phyloP scores from a whole-genome alignment of 164 flowering plant genomes.

The Protea cynaroides region DNA sequence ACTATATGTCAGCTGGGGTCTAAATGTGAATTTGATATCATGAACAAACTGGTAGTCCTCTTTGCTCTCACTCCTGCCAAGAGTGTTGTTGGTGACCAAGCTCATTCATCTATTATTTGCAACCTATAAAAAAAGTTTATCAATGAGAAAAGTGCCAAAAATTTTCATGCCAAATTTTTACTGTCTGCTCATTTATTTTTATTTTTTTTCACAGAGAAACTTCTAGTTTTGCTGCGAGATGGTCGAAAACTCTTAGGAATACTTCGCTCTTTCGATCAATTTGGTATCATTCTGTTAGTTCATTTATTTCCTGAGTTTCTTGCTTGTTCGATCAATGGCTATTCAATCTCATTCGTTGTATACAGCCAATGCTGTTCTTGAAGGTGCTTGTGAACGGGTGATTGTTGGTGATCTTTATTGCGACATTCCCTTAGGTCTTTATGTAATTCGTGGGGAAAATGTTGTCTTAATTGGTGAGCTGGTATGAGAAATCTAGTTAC shows the following conservation, averaged over 20 bases:
- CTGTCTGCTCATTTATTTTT: conserved; percentile 7
- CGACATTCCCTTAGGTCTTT: conserved; percentile 44
- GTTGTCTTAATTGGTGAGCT: conserved; percentile 53
- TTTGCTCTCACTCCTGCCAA: too few relatives aligned
- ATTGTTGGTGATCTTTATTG: conserved; percentile 48
- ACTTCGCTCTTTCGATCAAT: conserved; percentile 92
- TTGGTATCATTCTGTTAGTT: conserved; percentile 38
- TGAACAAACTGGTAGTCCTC: too few relatives aligned
- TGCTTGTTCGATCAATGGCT: background rate
- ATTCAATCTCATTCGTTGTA: background rate
- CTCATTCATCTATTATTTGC: background rate
- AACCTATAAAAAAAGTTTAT: background rate
- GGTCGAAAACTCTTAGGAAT: conserved; percentile 73
- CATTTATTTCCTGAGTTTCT: background rate
- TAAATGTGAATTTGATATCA: too few relatives aligned
- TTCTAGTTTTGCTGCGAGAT: conserved; percentile 79
- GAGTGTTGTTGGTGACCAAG: background rate
- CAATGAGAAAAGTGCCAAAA: background rate
- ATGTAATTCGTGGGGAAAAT: conserved; percentile 49
- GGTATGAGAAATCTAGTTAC: conserved; percentile 19
- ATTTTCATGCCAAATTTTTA: background rate
- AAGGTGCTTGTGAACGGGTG: conserved; percentile 48
- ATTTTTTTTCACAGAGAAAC: conserved; percentile 50
- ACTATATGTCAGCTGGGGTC: too few relatives aligned
- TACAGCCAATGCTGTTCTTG: conserved; percentile 35